Evolutionary conservation across 169 alveolate genomes (phyloP), one percentile per base, ranked within the genome.

Genomic region (Plasmodium sp.): DNA sequence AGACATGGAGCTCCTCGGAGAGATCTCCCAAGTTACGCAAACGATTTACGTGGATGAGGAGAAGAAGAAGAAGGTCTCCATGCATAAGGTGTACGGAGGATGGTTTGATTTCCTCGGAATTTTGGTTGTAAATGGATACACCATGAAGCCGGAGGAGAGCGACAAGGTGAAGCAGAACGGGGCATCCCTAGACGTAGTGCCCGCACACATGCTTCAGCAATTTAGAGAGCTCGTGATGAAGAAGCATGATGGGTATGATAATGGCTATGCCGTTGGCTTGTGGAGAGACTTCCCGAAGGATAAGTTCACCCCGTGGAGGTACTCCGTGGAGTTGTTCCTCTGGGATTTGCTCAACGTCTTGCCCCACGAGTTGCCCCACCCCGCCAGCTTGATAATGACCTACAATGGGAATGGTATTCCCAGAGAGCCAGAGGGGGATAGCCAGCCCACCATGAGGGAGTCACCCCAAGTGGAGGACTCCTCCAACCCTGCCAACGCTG

Each of bases 41-140:
- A 56, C 92, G 2, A 90, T 90, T 22, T 27, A 16, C 27, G 45
- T 67, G 1, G 94, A 81, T 16, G 84, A 62, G 9, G 56, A 34
- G 7, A 72, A 43, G 36, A 36, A 39, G 12, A 80, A 36, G 1
- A 90, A 67, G 31, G 92, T 90, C 33, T 22, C 62, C 18, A 90
- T 90, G 94, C 94, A 90, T 48, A 90, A 81, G 27, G 16, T 90
- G 22, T 90, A 90, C 43, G 94, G 94, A 45, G 94, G 94, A 1
- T 90, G 94, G 94, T 90, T 90, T 54, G 83, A 90, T 22, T 90
- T 90, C 75, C 45, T 90, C 2, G 94, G 94, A 18, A 90, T 90
- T 16, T 3, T 90, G 22, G 94, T 81, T 2, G 84, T 90, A 0
- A 90, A 90, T 58, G 94, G 94, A 0, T 90, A 90, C 73, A 6